Base-by-base conservation (phyloP, 495 filamentous ascomycete genomes). In the Halenospora varia region DNA sequence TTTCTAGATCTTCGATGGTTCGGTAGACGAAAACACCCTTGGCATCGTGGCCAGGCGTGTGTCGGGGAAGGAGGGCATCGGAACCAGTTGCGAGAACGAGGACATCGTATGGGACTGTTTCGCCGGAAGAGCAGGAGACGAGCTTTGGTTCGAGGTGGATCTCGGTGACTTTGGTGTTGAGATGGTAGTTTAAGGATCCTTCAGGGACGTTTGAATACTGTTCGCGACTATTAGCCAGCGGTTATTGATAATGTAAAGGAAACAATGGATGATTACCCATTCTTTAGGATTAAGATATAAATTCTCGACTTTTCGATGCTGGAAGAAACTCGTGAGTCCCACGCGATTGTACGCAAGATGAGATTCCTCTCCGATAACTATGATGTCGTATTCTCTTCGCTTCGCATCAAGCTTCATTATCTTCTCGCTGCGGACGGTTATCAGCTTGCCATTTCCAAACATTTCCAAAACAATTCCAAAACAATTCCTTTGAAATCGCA, bases 311-410 rank as follows among this genome's bases (percentile, higher is more conserved):
- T 90, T 83, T 57, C 93, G 82, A 71, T 96, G 92, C 64, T 90
- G 86, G 65, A 97, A 97, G 75, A 92, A 97, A 40, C 84, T 88
- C 6, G 92, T 96, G 40, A 97, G 78, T n/a, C 93, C 93, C 19
- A 97, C 93, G 48, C 93, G 88, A 66, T 97, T 97, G 71, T 97
- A 97, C 2, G 93, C 93, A 58, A 96, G 73, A 73, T 97, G 88
- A 1, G 87, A 74, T 68, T 97, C 93, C 66, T 97, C 93, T 66
- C 93, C 93, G 67, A 97, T 89, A 29, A 96, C 92, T 9, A 92
- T 76, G 46, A 97, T 83, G 66, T 95, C 85, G 68, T 89, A 96
- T 70, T 90, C 86, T 26, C 85, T 78, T 57, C 82, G 69, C 61
- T 88, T 84, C 0, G 82, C 82, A 67, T 96, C 92, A 44, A 88